phyloP scores from a whole-genome alignment of 1,139 yeast genomes.

The Diutina rugosa region DNA sequence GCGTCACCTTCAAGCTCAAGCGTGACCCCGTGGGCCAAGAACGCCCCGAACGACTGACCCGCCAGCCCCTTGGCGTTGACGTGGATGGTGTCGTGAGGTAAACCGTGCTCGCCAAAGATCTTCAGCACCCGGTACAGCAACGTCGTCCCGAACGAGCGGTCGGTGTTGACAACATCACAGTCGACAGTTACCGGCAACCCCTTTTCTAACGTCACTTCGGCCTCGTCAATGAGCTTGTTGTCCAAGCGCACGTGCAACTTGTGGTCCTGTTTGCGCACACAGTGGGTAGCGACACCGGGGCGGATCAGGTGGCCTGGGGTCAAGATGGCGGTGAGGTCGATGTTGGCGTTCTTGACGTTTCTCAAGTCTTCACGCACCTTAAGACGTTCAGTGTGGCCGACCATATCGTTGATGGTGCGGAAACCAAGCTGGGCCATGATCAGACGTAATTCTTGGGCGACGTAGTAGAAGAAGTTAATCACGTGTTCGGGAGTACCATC shows the following conservation, averaged over 20 bases:
- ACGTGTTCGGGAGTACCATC: conserved; percentile 97
- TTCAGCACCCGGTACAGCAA: conserved; percentile 89
- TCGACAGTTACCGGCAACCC: conserved; percentile 93
- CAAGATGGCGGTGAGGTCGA: conserved; percentile 83
- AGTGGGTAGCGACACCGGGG: conserved; percentile 95
- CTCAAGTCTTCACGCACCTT: conserved; percentile 75
- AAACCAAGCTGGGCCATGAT: conserved; percentile 93
- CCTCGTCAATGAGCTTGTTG: conserved; percentile 90
- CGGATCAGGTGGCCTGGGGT: conserved; percentile 95
- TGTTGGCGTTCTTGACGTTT: conserved; percentile 80
- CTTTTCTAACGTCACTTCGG: conserved; percentile 84
- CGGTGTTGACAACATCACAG: conserved; percentile 88
- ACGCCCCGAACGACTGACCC: conserved; percentile 98
- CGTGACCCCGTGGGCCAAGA: conserved; percentile 91
- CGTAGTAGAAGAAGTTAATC: conserved; percentile 90
- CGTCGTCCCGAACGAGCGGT: conserved; percentile 91
- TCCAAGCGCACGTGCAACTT: conserved; percentile 85
- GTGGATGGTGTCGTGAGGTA: conserved; percentile 93
- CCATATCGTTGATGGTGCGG: conserved; percentile 95
- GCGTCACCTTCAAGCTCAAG: conserved; percentile 95
- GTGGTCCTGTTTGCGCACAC: conserved; percentile 91
- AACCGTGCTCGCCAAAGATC: conserved; percentile 82
- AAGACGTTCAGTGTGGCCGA: conserved; percentile 89
- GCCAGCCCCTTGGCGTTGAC: conserved; percentile 89
- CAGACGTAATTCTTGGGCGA: conserved; percentile 82